Conservation (phyloP, 495 filamentous ascomycete genomes). For the Tuber calosporum region DNA sequence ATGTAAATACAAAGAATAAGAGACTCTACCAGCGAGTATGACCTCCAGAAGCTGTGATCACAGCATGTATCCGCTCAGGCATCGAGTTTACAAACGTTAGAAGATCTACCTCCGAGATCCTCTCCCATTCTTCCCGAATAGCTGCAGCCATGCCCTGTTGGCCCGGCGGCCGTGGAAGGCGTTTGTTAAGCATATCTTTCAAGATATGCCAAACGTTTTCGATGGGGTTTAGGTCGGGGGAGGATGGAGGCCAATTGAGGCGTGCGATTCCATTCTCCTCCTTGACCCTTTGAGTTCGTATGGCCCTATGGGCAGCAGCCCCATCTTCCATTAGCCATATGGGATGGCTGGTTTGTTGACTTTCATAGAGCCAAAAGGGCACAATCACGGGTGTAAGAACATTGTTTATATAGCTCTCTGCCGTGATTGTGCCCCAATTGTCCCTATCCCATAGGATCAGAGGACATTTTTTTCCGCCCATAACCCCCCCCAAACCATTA, state of each 20-base stretch:
- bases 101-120: constrained; percentile 10
- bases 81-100: constrained; percentile 16
- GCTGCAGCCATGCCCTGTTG: not conserved
- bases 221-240: too few relatives aligned
- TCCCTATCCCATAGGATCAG: constrained; percentile 11
- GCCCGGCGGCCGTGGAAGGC: not conserved
- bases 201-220: too few relatives aligned
- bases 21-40: not conserved
- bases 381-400: constrained; percentile 7
- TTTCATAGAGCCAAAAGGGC: constrained; percentile 17
- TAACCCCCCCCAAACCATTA: constrained; percentile 9
- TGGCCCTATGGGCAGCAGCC: not conserved
- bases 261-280: constrained; percentile 3
- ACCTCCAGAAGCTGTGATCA: constrained; percentile 5
- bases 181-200: constrained; percentile 16
- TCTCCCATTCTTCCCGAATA: constrained; percentile 17
- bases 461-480: constrained; percentile 8
- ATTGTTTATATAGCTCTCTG: constrained; percentile 12
- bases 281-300: not conserved
- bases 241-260: constrained; percentile 11
- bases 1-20: too few relatives aligned
- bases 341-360: not conserved
- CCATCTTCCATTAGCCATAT: constrained; percentile 19
- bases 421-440: constrained; percentile 8
- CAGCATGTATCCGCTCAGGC: constrained; percentile 7